A percentile compares a stretch with the other conserved stretches of the same genome.
phyloP scores from a whole-genome alignment of 2,329 filamentous ascomycete genomes.

The Tolypocladium nubicola region DNA sequence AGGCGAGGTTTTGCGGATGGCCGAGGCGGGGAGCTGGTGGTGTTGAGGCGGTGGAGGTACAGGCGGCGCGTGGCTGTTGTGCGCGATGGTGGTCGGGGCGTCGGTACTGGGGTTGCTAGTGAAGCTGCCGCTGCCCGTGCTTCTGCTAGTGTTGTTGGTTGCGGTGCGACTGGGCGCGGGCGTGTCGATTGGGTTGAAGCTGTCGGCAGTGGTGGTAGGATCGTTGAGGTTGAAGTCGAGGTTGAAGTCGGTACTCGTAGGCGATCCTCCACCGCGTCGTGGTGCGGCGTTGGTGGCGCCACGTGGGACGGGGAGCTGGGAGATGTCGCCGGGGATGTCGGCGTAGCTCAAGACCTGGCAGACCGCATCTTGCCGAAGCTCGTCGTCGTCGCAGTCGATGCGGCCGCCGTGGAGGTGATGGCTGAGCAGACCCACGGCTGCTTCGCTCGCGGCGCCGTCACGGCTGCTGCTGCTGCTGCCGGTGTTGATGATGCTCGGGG shows the following conservation, averaged over 20 bases:
- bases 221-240: not conserved
- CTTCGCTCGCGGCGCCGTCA: not conserved
- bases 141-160: slow-evolving; percentile 1
- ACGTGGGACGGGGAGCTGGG: slow-evolving; percentile 16
- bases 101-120: not conserved
- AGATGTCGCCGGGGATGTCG: slow-evolving; percentile 15
- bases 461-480: not conserved
- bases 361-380: slow-evolving; percentile 4
- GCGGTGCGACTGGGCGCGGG: slow-evolving; percentile 5
- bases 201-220: not conserved
- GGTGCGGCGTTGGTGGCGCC: slow-evolving; percentile 14
- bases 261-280: slow-evolving; percentile 1
- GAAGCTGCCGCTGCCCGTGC: slow-evolving; percentile 3
- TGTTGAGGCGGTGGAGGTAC: slow-evolving; percentile 8
- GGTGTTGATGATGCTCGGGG: not conserved
- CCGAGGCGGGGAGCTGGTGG: slow-evolving; percentile 15
- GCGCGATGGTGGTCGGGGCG: not conserved
- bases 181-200: slow-evolving; percentile 1
- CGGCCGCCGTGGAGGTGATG: not conserved
- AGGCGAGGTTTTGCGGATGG: slow-evolving; percentile 48
- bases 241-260: slow-evolving; percentile 4
- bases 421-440: not conserved
- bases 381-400: not conserved
- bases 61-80: slow-evolving; percentile 2
- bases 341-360: slow-evolving; percentile 16